Base-by-base conservation (phyloP, 306 rosid species). In the Malus asiatica region DNA sequence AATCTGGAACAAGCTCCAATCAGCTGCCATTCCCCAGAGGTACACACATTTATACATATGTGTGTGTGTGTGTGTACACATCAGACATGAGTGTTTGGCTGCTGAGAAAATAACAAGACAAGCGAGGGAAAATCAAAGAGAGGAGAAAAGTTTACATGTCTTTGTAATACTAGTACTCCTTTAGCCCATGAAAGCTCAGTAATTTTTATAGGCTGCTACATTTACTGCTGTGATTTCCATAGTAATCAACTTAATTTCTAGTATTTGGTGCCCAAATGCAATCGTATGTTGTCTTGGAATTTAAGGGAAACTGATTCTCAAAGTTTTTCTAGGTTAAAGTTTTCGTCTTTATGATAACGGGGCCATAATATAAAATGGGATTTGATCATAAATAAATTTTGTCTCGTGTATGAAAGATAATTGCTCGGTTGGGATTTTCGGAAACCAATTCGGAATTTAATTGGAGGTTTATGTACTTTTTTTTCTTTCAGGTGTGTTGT, bases 1-100 rank as follows among this genome's bases (percentile, higher is more conserved):
- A 59, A 92, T 92, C 65, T 95, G 99, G 99, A 76, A 92, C 45
- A 84, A 79, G 79, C 92, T 95, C 25, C 86, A 84, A 42, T 22
- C 12, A 69, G 71, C 92, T 14, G 86, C 90, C 76, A 77, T 92
- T 77, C 73, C 84, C 42, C 77, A 86, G 22, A 92, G 97, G 99
- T 87, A 73, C 29, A 7, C 9, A 48, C 18, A 57, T 61, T 20
- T 22, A 18, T 68, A 11, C 11, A 45, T 74, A 16, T 23, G 6
- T 40, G 20, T 11, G 3, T 23, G 3, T 23, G 20, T 33, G 75
- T 51, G 2, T 48, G 0, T 14, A 4, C 1, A 48, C 3, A 48
- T 35, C 53, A 46, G 18, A 9, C 22, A 23, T 38, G 25, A 52
- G 38, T 44, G 74, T 32, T 40, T 44, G 52, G 57, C 16, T 53